phyloP scores from a whole-genome alignment of 1,284 basidiomycete genomes.

The Cutaneotrichosporon spelunceum region DNA sequence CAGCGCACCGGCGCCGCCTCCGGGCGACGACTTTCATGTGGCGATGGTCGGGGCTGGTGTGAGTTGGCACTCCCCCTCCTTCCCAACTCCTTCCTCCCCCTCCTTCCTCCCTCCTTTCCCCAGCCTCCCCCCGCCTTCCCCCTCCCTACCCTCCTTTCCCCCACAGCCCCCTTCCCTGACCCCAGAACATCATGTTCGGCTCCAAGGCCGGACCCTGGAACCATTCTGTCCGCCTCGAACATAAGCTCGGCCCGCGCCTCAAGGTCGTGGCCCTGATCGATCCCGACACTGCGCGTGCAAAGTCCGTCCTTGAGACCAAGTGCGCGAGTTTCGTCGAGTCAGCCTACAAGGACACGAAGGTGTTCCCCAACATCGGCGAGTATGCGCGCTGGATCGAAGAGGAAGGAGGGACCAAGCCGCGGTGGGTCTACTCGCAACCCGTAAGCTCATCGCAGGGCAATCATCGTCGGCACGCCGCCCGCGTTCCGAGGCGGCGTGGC shows the following conservation, averaged over 20 bases:
- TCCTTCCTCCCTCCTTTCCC: too few species aligned
- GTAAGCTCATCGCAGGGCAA: slow-evolving; percentile 54
- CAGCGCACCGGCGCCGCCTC: slow-evolving; percentile 43
- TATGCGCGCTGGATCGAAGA: slow-evolving; percentile 66
- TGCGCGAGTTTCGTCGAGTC: slow-evolving; percentile 88
- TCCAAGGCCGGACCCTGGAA: slow-evolving; percentile 66
- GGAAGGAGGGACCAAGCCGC: slow-evolving; percentile 49
- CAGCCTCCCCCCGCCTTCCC: too few species aligned
- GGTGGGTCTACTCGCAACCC: slow-evolving; percentile 41
- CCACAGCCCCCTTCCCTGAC: not conserved
- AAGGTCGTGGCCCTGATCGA: slow-evolving; percentile 95
- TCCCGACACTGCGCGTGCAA: slow-evolving; percentile 77
- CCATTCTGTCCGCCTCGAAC: slow-evolving; percentile 89
- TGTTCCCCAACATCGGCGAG: slow-evolving; percentile 84
- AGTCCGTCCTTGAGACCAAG: slow-evolving; percentile 79
- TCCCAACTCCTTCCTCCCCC: too few species aligned
- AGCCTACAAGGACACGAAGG: slow-evolving; percentile 86
- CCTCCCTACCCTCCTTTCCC: too few species aligned
- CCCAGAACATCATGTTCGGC: slow-evolving; percentile 82
- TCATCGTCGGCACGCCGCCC: slow-evolving; percentile 89
- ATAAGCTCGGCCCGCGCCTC: slow-evolving; percentile 93
- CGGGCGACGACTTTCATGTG: slow-evolving; percentile 73
- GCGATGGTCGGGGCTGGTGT: slow-evolving; percentile 83
- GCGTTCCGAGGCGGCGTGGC: slow-evolving; percentile 81
- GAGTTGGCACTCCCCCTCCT: slow-evolving; percentile 21